phyloP scores from a whole-genome alignment of 2,329 filamentous ascomycete genomes.

The Aspergillus sp. region DNA sequence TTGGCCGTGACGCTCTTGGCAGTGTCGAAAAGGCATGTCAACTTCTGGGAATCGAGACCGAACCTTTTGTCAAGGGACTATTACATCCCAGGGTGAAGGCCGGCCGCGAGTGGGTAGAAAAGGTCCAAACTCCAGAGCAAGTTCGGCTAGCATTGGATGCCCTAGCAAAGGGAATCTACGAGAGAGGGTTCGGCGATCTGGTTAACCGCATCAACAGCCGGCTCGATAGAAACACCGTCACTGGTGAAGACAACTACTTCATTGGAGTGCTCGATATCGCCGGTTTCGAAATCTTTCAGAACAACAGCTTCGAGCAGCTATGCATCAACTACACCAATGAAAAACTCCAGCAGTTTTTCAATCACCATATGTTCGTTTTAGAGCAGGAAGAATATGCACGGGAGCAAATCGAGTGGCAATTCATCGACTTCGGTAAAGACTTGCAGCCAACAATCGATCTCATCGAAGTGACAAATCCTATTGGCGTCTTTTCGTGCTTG shows the following conservation, averaged over 20 bases:
- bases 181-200: conserved; percentile 89
- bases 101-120: conserved; percentile 96
- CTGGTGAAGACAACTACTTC: conserved; percentile 86
- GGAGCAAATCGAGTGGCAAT: conserved; percentile 99
- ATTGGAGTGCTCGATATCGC: conserved; percentile 99
- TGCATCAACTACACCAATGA: conserved; percentile 99
- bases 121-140: conserved; percentile 95
- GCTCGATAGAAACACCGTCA: conserved; percentile 80
- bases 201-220: conserved; percentile 90
- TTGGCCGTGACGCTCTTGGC: conserved; percentile 71
- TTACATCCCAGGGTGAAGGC: conserved; percentile 94
- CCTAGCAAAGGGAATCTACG: conserved; percentile 94
- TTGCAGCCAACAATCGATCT: conserved; percentile 96
- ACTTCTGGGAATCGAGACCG: conserved; percentile 78
- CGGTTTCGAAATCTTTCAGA: conserved; percentile 97
- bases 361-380: conserved; percentile 99
- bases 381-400: conserved; percentile 98
- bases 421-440: conserved; percentile 97
- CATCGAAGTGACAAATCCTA: conserved; percentile 93
- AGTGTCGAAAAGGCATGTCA: conserved; percentile 77
- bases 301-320: conserved; percentile 97
- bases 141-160: conserved; percentile 88
- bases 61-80: conserved; percentile 83
- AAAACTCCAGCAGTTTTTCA: conserved; percentile 99
- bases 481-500: conserved; percentile 96